Evolutionary conservation across 164 flowering plant genomes (phyloP), one percentile per base, ranked within the genome.

Genomic region (Magnolia kwangsiensis): DNA sequence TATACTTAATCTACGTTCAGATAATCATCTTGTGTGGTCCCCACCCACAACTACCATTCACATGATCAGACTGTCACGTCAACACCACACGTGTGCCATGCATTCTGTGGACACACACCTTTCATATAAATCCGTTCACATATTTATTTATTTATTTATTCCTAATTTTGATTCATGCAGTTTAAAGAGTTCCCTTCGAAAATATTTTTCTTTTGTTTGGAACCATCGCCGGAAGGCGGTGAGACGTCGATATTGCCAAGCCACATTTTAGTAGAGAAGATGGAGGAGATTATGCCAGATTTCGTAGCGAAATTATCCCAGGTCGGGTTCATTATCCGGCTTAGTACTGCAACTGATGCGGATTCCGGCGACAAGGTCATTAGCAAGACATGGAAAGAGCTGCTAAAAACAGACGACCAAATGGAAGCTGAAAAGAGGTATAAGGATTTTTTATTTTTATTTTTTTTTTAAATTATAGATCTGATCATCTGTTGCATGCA

Each of bases 201-300:
- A 27, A 50, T 49, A 9, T 74, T 63, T 16, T 58, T 72, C 76
- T 63, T 20, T 24, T 65, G 68, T 65, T 74, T 31, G 29, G 16
- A 74, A 23, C 69, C 76, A 63, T 50, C 70, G 2, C 76, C 76
- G n/a, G 69, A 50, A 74, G 70, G 61, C 16, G 76, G 76, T 4
- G 69, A 74, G 59, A 74, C 69, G 13, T 74, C 70, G 7, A 74
- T 74, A 74, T 51, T 74, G 8, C 70, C 70, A 8, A 74, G 61
- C 37, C 70, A 74, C 20, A 23, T 63, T n/a, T 5, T 64, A n/a
- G 76, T 74, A 3, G 59, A 74, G 55, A 63, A 65, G 59, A 74
- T 74, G 76, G 70, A 73, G 68, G 68, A 73, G 37, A n/a, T 23
- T 49, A 27, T 31, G 55, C 68, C 75, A 8, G 75, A 63, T 10